phyloP scores from a whole-genome alignment of 2,329 filamentous ascomycete genomes.

The Aspergillus udagawae region DNA sequence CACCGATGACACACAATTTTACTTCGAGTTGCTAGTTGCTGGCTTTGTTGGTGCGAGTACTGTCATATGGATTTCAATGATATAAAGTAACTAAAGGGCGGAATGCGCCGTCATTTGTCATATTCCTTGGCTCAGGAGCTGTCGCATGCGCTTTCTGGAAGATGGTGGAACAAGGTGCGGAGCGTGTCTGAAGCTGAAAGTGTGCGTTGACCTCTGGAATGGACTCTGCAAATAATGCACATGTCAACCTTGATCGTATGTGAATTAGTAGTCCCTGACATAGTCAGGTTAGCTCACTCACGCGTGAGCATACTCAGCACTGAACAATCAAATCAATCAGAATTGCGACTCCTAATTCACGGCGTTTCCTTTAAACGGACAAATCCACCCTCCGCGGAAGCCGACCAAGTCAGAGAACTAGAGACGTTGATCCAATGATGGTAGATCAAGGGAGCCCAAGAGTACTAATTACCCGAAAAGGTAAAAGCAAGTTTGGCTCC shows the following conservation, averaged over 20 bases:
- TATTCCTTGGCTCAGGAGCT: background rate
- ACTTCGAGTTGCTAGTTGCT: background rate
- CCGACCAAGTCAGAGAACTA: background rate
- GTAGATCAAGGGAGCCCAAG: constrained; percentile 6
- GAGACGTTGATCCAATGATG: constrained; percentile 4
- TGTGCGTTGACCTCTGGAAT: background rate
- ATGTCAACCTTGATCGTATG: background rate
- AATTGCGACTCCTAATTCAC: background rate
- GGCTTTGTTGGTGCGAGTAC: background rate
- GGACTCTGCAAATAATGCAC: background rate
- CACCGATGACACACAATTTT: background rate
- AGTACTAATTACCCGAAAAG: constrained; percentile 14
- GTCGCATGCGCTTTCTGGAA: background rate
- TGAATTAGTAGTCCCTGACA: too few species aligned
- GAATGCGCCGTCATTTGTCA: background rate
- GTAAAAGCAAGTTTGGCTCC: constrained; percentile 18
- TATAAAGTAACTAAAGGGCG: background rate
- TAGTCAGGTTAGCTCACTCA: background rate
- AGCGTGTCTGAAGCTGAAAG: background rate
- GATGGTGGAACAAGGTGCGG: background rate
- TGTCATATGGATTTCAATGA: background rate
- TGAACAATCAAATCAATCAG: too few species aligned
- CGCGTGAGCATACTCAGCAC: background rate
- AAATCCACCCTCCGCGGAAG: background rate
- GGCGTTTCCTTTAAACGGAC: background rate